Evolutionary conservation across 495 filamentous ascomycete genomes (phyloP).

Genomic region (Zalerion maritima): DNA sequence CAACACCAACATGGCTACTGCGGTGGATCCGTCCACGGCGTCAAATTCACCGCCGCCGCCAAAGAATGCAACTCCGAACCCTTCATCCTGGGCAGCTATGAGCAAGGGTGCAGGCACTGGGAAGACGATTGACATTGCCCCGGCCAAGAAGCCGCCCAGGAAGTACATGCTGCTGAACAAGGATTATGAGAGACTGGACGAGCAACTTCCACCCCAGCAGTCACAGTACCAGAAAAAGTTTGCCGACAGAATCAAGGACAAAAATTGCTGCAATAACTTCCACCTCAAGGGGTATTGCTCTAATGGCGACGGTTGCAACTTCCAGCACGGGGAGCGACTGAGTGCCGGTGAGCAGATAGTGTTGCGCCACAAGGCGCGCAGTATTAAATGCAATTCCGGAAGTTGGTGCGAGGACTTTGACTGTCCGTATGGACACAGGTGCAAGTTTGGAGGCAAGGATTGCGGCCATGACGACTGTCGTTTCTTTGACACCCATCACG

Average conservation of each 20-base stretch:
- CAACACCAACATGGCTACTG: no score
- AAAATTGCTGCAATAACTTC: slow-evolving; percentile 22
- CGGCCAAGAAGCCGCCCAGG: slow-evolving; percentile 4
- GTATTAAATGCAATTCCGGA: slow-evolving; percentile 10
- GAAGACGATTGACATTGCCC: slow-evolving; percentile 12
- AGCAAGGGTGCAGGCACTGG: slow-evolving; percentile 3
- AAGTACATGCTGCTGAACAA: slow-evolving; percentile 18
- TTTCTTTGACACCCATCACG: slow-evolving; percentile 15
- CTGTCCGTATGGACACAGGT: slow-evolving; percentile 22
- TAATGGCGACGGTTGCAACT: slow-evolving; percentile 13
- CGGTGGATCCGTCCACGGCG: not conserved
- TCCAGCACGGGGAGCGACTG: slow-evolving; percentile 17
- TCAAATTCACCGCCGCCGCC: not conserved
- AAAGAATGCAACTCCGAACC: not conserved
- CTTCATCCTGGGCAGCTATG: slow-evolving; percentile 10
- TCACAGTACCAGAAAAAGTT: slow-evolving; percentile 7
- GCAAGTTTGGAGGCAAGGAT: slow-evolving; percentile 7
- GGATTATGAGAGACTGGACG: slow-evolving; percentile 19
- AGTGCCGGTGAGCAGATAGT: slow-evolving; percentile 10
- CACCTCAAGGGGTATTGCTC: slow-evolving; percentile 18
- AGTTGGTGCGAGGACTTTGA: slow-evolving; percentile 11
- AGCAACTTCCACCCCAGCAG: slow-evolving; percentile 12
- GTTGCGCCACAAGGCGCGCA: slow-evolving; percentile 14
- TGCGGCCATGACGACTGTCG: slow-evolving; percentile 16
- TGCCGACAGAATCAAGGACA: slow-evolving; percentile 11